Percentiles rank a stretch among this genome's conserved stretches.
These are phyloP conservation scores for Avena eriantha DNA, from an alignment of 176 grass and related monocot genomes.

Conservation along the genomic window DNA sequence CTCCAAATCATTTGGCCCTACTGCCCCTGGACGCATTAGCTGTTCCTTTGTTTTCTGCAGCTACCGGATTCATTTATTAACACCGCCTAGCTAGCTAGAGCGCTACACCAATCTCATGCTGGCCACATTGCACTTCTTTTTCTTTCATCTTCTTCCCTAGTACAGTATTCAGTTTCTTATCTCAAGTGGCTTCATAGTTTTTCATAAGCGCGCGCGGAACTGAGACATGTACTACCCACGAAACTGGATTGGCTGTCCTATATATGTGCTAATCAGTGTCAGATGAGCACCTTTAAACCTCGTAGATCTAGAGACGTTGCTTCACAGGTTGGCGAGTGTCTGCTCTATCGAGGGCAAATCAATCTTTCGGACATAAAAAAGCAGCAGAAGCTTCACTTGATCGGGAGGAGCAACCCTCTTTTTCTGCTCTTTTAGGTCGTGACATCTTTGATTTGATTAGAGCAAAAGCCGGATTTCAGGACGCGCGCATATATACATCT, in stretches of 20 bases:
- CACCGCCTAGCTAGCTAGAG: background rate
- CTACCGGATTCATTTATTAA: background rate
- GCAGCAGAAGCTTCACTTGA: slow-evolving; percentile 54
- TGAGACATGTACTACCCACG: background rate
- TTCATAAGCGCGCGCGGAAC: background rate
- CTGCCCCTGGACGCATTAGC: slow-evolving; percentile 41
- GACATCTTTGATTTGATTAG: slow-evolving; percentile 51
- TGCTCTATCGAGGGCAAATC: slow-evolving; percentile 36
- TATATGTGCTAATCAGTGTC: background rate
- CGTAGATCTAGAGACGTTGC: slow-evolving; percentile 40
- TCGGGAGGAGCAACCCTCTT: slow-evolving; percentile 7
- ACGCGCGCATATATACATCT: slow-evolving; percentile 10
- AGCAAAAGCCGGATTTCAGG: slow-evolving; percentile 56
- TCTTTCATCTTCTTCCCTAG: background rate
- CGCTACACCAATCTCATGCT: background rate
- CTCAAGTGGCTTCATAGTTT: slow-evolving; percentile 1
- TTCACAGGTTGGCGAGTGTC: slow-evolving; percentile 45
- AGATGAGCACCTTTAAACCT: slow-evolving; percentile 29
- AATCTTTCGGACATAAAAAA: slow-evolving; percentile 36
- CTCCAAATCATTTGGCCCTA: slow-evolving; percentile 47
- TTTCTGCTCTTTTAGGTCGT: slow-evolving; percentile 19
- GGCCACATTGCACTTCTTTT: background rate
- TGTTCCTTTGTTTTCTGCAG: slow-evolving; percentile 26
- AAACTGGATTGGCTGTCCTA: background rate
- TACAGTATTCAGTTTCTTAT: background rate